phyloP scores from a whole-genome alignment of 2,329 filamentous ascomycete species.

The Coniochaeta sp. region DNA sequence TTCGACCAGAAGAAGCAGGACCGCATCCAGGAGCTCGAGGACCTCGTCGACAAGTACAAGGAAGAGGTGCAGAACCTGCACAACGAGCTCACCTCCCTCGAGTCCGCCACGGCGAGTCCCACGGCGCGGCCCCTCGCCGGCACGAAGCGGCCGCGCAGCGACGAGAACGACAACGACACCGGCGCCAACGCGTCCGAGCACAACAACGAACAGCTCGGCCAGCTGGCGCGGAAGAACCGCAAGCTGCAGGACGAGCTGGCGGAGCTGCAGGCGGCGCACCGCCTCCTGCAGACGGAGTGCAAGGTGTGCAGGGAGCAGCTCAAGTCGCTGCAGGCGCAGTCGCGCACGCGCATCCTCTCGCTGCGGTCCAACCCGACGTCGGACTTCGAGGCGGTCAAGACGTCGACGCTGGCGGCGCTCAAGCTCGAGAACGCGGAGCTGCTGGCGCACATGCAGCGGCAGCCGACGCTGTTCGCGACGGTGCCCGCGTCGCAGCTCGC shows the following conservation, averaged over 20 bases:
- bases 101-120: slow-evolving; percentile 31
- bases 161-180: too few species aligned
- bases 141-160: slow-evolving; percentile 59
- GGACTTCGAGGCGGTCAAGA: slow-evolving; percentile 76
- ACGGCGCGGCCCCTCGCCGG: slow-evolving; percentile 35
- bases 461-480: slow-evolving; percentile 41
- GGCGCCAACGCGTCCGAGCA: slow-evolving; percentile 46
- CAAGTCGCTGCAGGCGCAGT: slow-evolving; percentile 54
- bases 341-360: slow-evolving; percentile 75
- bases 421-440: slow-evolving; percentile 80
- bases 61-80: slow-evolving; percentile 69
- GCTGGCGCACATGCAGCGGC: slow-evolving; percentile 58
- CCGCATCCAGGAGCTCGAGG: slow-evolving; percentile 74
- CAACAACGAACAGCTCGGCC: slow-evolving; percentile 64
- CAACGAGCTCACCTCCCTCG: slow-evolving; percentile 61
- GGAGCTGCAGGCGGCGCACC: slow-evolving; percentile 60
- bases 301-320: slow-evolving; percentile 68
- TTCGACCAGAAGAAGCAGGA: slow-evolving; percentile 68
- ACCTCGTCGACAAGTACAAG: slow-evolving; percentile 82
- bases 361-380: slow-evolving; percentile 89
- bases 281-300: slow-evolving; percentile 69
- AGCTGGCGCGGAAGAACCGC: slow-evolving; percentile 80
- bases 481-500: slow-evolving; percentile 74
- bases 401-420: slow-evolving; percentile 68
- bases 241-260: slow-evolving; percentile 73